Evolutionary conservation across 2,329 filamentous ascomycete species (phyloP).

Genomic region (Cercospora sesami): DNA sequence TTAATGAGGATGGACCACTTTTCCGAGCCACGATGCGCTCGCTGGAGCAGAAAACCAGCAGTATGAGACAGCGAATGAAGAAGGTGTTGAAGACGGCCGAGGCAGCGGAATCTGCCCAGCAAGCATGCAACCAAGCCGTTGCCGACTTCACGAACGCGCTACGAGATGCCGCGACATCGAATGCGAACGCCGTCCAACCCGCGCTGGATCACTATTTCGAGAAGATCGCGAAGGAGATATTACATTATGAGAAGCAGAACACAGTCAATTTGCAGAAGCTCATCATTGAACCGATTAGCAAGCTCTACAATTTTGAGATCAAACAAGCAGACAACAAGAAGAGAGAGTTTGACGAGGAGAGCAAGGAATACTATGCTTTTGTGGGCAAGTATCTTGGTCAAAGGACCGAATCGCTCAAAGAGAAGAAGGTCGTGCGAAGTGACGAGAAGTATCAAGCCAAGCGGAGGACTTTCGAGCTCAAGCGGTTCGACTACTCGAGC

Average conservation of each 20-base stretch:
- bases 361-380: conserved; percentile 96
- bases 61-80: conserved; percentile 92
- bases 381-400: conserved; percentile 95
- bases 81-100: conserved; percentile 94
- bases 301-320: conserved; percentile 92
- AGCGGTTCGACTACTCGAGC: conserved; percentile 96
- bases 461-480: conserved; percentile 90
- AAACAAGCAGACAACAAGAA: conserved; percentile 97
- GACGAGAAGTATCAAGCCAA: conserved; percentile 96
- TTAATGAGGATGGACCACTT: conserved; percentile 87
- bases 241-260: conserved; percentile 83
- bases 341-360: conserved; percentile 97
- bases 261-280: conserved; percentile 81
- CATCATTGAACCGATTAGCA: conserved; percentile 90
- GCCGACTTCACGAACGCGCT: conserved; percentile 80
- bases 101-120: conserved; percentile 75
- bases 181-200: conserved; percentile 94
- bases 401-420: conserved; percentile 90
- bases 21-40: conserved; percentile 97
- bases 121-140: conserved; percentile 82
- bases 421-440: conserved; percentile 93
- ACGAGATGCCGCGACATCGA: conserved; percentile 82
- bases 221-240: conserved; percentile 88
- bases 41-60: conserved; percentile 92
- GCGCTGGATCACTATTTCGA: conserved; percentile 98